Evolutionary conservation across 257 asterid genomes (phyloP).

Genomic region (Schizonepeta tenuifolia): DNA sequence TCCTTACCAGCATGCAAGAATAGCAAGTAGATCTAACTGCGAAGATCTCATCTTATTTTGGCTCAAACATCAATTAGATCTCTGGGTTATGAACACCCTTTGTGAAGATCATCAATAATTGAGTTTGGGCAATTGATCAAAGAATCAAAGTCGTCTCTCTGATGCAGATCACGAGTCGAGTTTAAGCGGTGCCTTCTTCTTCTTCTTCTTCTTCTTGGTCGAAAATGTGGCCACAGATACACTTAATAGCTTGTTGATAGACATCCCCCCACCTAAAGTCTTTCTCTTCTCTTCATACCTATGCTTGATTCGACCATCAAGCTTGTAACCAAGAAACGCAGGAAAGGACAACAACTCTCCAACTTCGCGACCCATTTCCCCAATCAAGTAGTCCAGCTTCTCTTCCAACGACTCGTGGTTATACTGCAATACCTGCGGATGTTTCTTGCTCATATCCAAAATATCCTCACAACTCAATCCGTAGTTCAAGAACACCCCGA

Average conservation of each 20-base stretch:
- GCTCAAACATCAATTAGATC: constrained; percentile 1
- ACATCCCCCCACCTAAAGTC: constrained; percentile 74
- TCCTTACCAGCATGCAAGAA: constrained; percentile 14
- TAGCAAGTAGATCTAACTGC: background rate
- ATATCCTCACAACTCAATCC: constrained; percentile 77
- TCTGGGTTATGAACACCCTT: background rate
- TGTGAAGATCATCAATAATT: background rate
- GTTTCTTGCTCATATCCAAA: constrained; percentile 86
- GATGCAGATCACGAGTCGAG: constrained; percentile 23
- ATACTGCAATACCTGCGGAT: constrained; percentile 83
- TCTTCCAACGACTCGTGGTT: constrained; percentile 76
- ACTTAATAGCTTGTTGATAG: constrained; percentile 78
- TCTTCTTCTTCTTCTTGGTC: constrained; percentile 46
- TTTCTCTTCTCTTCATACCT: constrained; percentile 70
- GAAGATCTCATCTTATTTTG: constrained; percentile 11
- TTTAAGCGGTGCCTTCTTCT: constrained; percentile 15
- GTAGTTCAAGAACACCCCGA: constrained; percentile 66
- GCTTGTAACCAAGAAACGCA: constrained; percentile 90
- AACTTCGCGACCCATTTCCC: constrained; percentile 90
- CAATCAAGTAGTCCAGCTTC: constrained; percentile 80
- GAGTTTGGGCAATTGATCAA: background rate
- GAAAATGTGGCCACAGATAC: constrained; percentile 77
- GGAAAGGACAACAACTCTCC: constrained; percentile 82
- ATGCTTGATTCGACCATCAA: constrained; percentile 79
- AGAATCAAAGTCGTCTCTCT: background rate